Base-by-base conservation (phyloP, 1,284 basidiomycete genomes). In the Apiotrichum laibachii region DNA sequence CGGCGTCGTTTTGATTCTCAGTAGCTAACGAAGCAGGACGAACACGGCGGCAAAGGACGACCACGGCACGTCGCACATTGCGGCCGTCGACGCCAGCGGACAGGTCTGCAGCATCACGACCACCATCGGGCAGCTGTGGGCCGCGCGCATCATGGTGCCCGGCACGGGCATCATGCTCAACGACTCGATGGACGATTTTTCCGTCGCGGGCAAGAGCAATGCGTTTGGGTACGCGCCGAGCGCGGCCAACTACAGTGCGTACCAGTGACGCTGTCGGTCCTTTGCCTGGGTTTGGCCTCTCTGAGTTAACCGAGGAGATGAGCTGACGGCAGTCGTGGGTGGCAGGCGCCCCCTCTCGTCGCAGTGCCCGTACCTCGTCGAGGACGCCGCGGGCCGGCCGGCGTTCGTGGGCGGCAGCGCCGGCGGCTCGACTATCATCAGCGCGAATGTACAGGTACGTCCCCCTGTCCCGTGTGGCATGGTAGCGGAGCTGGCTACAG, bases 181-280 rank as follows among this genome's bases (percentile, higher is more conserved):
- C 57, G 71, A 76, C 58, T 66, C 61, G 2, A 71, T 76, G 66
- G 72, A 76, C 48, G 76, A 78, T 62, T 78, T 78, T 50, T 68
- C 67, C 11, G 64, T 76, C 8, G 59, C 69, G 47, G 73, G 72
- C 6, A 55, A 63, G 50, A 53, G 67, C 2, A 77, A 77, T 57
- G 64, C 62, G 12, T 69, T 66, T 31, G 76, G 76, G 1, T 77
- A 73, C 42, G 71, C 70, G 40, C 74, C 73, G 0, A 64, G 67
- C 13, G 55, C 59, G 6, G 61, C 74, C 2, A 77, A 77, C 59
- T 74, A 61, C 40, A 69, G 49, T 50, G 37, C 10, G 49, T 50
- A 21, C 19, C 37, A 10, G 19, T 31, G 35, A n/a, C n/a, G n/a
- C n/a, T n/a, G n/a, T n/a, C n/a, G n/a, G n/a, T n/a, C n/a, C n/a